phyloP scores from a whole-genome alignment of 2,329 filamentous ascomycete genomes.

The Mollisiaceae sp. region DNA sequence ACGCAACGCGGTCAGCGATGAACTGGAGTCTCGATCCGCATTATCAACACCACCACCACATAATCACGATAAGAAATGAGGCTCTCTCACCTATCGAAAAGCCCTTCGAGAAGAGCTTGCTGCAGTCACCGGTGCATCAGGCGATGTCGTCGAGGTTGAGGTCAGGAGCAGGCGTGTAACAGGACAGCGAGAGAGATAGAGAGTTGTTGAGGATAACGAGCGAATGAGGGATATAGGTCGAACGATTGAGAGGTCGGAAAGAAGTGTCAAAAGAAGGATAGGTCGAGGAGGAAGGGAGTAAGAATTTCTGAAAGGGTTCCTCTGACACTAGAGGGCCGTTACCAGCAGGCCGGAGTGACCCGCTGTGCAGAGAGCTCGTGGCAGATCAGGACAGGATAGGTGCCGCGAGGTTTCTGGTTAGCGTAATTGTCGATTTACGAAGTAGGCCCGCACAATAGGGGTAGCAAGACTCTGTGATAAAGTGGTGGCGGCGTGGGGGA shows the following conservation, averaged over 20 bases:
- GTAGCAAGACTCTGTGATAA: constrained; percentile 9
- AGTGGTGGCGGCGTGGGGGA: constrained; percentile 21
- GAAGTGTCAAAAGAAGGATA: constrained; percentile 18
- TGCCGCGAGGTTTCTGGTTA: constrained; percentile 30
- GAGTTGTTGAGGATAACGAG: constrained; percentile 20
- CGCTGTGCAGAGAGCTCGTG: constrained; percentile 32
- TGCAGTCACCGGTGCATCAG: constrained; percentile 43
- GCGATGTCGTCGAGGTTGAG: constrained; percentile 22
- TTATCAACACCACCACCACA: constrained; percentile 7
- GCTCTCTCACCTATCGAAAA: constrained; percentile 34
- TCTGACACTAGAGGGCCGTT: constrained; percentile 29
- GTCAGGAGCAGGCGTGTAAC: constrained; percentile 8
- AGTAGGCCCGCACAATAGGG: constrained; percentile 16
- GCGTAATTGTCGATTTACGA: constrained; percentile 25
- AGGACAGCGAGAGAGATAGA: constrained; percentile 17
- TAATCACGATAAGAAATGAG: constrained; percentile 5
- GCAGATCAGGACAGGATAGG: constrained; percentile 38
- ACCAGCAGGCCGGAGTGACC: constrained; percentile 39
- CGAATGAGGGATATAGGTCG: constrained; percentile 27
- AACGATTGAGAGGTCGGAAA: constrained; percentile 19
- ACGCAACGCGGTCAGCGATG: constrained; percentile 23
- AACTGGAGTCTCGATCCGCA: constrained; percentile 5
- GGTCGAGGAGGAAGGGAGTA: constrained; percentile 29
- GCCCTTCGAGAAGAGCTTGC: constrained; percentile 42
- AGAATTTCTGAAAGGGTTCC: constrained; percentile 30